phyloP scores from a whole-genome alignment of 306 rosid genomes.

The Cucurbita argyrosperma region DNA sequence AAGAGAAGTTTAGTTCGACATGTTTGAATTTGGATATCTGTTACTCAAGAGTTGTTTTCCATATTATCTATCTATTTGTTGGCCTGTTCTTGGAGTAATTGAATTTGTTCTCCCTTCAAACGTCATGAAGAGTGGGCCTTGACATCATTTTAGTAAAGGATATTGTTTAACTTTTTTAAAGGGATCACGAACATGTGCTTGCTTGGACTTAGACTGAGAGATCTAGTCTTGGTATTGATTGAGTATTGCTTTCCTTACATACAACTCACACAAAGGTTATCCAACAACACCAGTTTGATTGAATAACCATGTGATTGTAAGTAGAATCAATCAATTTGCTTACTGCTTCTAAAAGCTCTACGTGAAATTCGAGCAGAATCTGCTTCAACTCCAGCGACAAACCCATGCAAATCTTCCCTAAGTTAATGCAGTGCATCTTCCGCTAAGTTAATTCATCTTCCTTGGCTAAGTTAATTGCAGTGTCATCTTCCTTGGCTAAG shows the following conservation, averaged over 20 bases:
- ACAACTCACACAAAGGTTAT: neutral
- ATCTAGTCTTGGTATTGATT: neutral
- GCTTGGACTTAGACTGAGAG: neutral
- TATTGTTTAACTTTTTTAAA: neutral
- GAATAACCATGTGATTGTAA: neutral
- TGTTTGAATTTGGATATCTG: neutral
- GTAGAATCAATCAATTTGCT: neutral
- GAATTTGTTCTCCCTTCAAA: neutral
- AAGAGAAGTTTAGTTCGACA: neutral
- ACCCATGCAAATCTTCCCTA: no score
- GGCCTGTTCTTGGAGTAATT: neutral
- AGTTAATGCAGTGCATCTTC: no score
- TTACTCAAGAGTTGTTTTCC: neutral
- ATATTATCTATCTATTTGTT: neutral
- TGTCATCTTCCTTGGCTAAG: no score
- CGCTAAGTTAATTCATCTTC: no score
- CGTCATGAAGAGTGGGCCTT: neutral
- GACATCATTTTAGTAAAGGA: neutral
- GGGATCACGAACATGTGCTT: neutral
- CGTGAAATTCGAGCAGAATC: no score
- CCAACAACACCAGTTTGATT: neutral
- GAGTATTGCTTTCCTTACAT: neutral
- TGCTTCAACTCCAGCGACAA: no score
- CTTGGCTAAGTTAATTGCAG: no score
- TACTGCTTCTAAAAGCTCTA: no score